Evolutionary conservation across 2,329 filamentous ascomycete species (phyloP), one percentile per base, ranked within the genome.

Genomic region (Hirsutella rhossiliensis): DNA sequence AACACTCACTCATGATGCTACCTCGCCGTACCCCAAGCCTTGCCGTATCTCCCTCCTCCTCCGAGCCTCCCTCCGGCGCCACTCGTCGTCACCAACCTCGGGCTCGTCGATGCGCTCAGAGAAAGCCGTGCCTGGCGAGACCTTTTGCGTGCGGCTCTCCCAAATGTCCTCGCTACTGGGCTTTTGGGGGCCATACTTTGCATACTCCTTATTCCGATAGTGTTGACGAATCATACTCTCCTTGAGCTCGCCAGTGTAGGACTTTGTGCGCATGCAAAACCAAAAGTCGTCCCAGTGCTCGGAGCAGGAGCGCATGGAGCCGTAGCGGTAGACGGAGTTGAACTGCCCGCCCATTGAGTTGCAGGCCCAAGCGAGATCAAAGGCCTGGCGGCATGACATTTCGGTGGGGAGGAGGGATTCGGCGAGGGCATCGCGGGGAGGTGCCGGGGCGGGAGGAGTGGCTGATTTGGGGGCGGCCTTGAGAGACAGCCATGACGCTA

Each of bases 331-430:
- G 32, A 97, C 76, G 56, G 87, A 80, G 56, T 85, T 88, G 72
- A 89, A 95, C 62, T 97, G 89, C 1, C 90, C 88, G 43, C 87
- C 89, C 9, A 95, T 72, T 0, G 84, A 87, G 60, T 92, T 86
- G 74, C 92, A 98, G 71, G 90, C 87, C 75, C 90, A 96, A 47
- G 90, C 89, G 50, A 80, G 75, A 68, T 98, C 92, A 67, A 98
- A 97, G 54, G 88, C 84, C 48, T 82, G 75, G 42, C 86, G 83
- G 71, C 92, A 97, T 57, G 84, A 89, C 82, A 97, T 92, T 43
- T 74, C 78, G 37, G 80, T 80, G 0, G 87, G 87, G 48, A 92
- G 84, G 42, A 87, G 71, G 49, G 80, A 77, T 51, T 86, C 78
- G 52, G 80, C 75, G 46, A 84, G 62, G 46, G 70, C 62, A 49